Evolutionary conservation across 169 alveolate species (phyloP), one percentile per base, ranked within the genome.

Genomic region (Plasmodium inui): DNA sequence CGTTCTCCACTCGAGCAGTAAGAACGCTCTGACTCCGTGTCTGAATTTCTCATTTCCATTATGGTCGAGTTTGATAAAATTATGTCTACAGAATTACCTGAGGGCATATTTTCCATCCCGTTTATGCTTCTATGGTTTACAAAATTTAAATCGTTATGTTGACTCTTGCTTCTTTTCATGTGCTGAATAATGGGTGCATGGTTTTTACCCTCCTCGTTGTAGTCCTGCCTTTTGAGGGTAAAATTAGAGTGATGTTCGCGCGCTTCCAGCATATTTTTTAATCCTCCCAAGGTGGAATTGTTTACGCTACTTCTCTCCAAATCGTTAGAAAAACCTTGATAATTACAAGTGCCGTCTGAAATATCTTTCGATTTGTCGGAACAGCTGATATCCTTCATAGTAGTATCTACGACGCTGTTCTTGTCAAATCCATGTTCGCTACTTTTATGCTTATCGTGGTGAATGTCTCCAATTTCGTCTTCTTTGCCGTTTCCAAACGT

Each of bases 401-500:
- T 55, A 53, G 81, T 80, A 17, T 79, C 88, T 28, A 37, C 73
- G 76, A 61, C 55, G 39, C 12, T 50, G 71, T 39, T 17, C n/a
- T 22, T 17, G 14, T 74, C 93, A 76, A 76, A 26, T 46, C 22
- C 41, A 6, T 50, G n/a, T 53, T 53, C 80, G 19, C 44, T 74
- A 14, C 17, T 74, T 74, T 70, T 55, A 53, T 74, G 41, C 67
- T 46, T 74, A 53, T 28, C 57, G 1, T 76, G 61, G 14, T n/a
- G 37, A 28, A 17, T 2, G 44, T 44, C 76, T 26, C 32, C 41
- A 39, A 83, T 22, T 19, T 83, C 83, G 28, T 85, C 44, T 22
- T 89, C 94, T 61, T 61, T 71, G 67, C 17, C 44, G 71, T 89
- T 89, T n/a, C 94, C 94, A 30, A 89, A 89, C 44, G 94, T 89